Evolutionary conservation across 2,329 filamentous ascomycete genomes (phyloP), one percentile per base, ranked within the genome.

Genomic region (Fusarium falciforme): DNA sequence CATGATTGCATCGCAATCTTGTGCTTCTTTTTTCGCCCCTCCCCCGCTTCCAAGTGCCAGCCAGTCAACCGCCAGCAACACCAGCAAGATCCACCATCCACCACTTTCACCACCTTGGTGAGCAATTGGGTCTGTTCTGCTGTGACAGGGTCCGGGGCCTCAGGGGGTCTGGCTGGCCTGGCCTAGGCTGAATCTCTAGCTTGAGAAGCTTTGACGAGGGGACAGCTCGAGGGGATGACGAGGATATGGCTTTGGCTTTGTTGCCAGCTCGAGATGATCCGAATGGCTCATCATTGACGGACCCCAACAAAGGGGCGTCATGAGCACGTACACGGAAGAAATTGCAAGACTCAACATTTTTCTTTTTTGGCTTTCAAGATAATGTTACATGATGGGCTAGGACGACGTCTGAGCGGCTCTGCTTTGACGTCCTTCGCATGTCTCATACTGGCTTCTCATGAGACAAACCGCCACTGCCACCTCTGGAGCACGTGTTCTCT

Each of bases 61-160:
- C 72, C 69, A 75, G 44, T 67, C 44, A 65, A 74, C 64, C 65
- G 59, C 22, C 35, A 72, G 44, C 64, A 49, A 35, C 60, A 72
- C 70, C 42, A 63, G 55, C 57, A 40, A 75, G 68, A 72, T 74
- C 72, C 72, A 74, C 71, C 68, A 72, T 68, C 68, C 69, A 68
- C 62, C 59, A 70, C 58, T 49, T 73, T 55, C 47, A 65, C 69
- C 25, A 42, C 61, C 44, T 62, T 72, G 61, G 55, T 65, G 62
- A 68, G 64, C 47, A 61, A 44, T 59, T 62, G 66, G 31, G 49
- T 40, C 63, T 58, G 31, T 52, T 75, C 63, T 61, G 31, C 57
- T 75, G 69, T 75, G 66, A 65, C 66, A 75, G 66, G 66, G 70
- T 63, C 66, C 59, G 52, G 62, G 70, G 42, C 55, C 36, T 61